A percentile compares a stretch with the other conserved stretches of the same genome.
phyloP scores from a whole-genome alignment of 2,329 filamentous ascomycete genomes.

The Cladosporium sp. region DNA sequence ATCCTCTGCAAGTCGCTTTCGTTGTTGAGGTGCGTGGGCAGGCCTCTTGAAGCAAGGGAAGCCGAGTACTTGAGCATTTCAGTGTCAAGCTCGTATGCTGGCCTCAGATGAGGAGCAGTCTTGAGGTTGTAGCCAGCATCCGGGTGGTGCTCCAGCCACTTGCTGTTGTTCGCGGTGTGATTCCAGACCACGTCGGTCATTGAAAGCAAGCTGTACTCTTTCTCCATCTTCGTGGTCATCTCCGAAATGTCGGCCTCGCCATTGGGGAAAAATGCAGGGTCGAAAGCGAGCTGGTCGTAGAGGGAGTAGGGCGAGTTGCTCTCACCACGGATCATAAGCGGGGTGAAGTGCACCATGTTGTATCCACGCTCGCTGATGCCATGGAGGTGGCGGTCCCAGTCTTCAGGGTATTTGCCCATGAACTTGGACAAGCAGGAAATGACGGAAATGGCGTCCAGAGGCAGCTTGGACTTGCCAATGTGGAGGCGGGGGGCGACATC shows the following conservation, averaged over 20 bases:
- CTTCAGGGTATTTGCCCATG: constrained; percentile 83
- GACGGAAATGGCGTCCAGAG: constrained; percentile 79
- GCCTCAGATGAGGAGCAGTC: constrained; percentile 69
- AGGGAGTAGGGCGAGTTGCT: constrained; percentile 98
- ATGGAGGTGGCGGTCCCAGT: constrained; percentile 83
- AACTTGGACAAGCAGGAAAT: constrained; percentile 97
- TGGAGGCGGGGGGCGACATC: constrained; percentile 80
- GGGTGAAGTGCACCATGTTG: constrained; percentile 99
- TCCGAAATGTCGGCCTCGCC: constrained; percentile 76
- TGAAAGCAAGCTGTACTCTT: constrained; percentile 75
- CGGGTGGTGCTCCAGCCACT: constrained; percentile 89
- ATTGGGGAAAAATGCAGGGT: constrained; percentile 71
- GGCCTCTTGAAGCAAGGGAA: constrained; percentile 58
- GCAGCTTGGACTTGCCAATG: constrained; percentile 67
- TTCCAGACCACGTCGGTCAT: constrained; percentile 97
- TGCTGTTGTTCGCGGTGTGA: constrained; percentile 91
- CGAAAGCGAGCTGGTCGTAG: constrained; percentile 85
- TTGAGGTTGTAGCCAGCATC: constrained; percentile 92
- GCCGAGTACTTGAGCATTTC: constrained; percentile 61
- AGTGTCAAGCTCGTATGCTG: constrained; percentile 68
- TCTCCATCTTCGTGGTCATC: constrained; percentile 75
- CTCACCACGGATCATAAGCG: constrained; percentile 75
- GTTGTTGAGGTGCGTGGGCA: constrained; percentile 67
- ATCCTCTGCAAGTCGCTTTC: constrained; percentile 69
- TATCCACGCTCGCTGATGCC: constrained; percentile 89